Evolutionary conservation across 495 filamentous ascomycete genomes (phyloP).

Genomic region (Physcia stellaris): DNA sequence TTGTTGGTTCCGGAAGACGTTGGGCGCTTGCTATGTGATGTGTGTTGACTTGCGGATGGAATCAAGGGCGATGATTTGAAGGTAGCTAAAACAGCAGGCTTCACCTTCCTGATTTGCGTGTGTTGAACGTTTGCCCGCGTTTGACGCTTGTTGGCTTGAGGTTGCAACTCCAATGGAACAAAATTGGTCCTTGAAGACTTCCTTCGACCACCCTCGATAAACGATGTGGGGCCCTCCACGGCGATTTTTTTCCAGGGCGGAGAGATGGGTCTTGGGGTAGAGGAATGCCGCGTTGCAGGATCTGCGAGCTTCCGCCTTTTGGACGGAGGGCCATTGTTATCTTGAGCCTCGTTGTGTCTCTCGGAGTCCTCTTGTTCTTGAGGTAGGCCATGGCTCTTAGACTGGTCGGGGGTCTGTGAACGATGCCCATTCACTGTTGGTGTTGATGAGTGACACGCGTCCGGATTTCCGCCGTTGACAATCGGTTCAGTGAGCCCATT

Average conservation of each 20-base stretch:
- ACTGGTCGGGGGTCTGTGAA: no score
- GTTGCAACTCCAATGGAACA: conserved; percentile 55
- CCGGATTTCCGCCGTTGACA: no score
- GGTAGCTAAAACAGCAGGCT: conserved; percentile 11
- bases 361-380: no score
- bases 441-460: no score
- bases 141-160: conserved; percentile 48
- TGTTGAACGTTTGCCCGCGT: conserved; percentile 31
- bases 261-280: conserved; percentile 43
- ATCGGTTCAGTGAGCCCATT: conserved; percentile 29
- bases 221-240: conserved; percentile 75
- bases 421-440: no score
- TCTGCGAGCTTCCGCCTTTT: conserved; percentile 63
- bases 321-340: conserved; percentile 39
- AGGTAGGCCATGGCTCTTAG: no score
- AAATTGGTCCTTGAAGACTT: conserved; percentile 76
- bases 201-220: conserved; percentile 66
- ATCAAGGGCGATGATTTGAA: conserved; percentile 5
- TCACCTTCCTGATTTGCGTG: conserved; percentile 14
- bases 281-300: conserved; percentile 28
- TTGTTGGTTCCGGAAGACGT: conserved; percentile 6
- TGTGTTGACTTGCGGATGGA: conserved; percentile 7
- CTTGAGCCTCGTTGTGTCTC: conserved; percentile 6
- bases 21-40: conserved; percentile 9
- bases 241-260: conserved; percentile 91